A percentile compares a stretch with the other conserved stretches of the same genome.
Conservation (phyloP, 2,329 filamentous ascomycete genomes). For the Ceratocystis albifundus region DNA sequence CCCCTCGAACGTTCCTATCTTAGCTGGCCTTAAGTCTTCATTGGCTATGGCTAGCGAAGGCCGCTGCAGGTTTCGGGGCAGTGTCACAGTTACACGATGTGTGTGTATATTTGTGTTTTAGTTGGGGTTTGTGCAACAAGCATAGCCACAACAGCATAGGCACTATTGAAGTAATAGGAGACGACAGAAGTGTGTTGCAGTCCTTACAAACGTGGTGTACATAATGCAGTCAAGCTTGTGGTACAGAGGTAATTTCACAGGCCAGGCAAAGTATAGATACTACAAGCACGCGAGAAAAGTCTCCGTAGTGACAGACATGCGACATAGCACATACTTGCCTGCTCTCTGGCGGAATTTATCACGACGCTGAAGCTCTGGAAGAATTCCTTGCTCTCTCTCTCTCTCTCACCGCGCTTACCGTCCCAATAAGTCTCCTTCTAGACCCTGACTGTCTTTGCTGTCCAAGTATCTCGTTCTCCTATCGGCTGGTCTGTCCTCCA, state of each 20-base stretch:
- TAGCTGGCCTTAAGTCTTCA: neutral
- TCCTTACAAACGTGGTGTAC: neutral
- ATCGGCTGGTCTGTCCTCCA: neutral
- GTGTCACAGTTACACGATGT: neutral
- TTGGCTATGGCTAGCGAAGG: constrained; percentile 16
- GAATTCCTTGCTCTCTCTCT: too few relatives aligned
- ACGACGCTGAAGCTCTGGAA: too few relatives aligned
- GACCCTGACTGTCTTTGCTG: neutral
- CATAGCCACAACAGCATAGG: neutral
- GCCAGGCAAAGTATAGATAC: too few relatives aligned
- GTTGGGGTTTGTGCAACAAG: constrained; percentile 8
- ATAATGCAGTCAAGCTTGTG: too few relatives aligned
- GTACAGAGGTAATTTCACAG: too few relatives aligned
- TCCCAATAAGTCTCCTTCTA: neutral
- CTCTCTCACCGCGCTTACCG: too few relatives aligned
- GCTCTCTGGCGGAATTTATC: too few relatives aligned
- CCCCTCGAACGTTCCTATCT: neutral
- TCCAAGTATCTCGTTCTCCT: neutral
- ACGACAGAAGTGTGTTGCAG: neutral
- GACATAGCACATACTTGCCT: too few relatives aligned
- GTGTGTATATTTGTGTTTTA: neutral
- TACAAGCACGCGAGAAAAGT: too few relatives aligned
- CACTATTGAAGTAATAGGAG: neutral
- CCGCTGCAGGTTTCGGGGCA: constrained; percentile 17
- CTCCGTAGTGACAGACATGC: too few relatives aligned